Evolutionary conservation across 2,329 filamentous ascomycete species (phyloP).

Genomic region (Cadophora sp.): DNA sequence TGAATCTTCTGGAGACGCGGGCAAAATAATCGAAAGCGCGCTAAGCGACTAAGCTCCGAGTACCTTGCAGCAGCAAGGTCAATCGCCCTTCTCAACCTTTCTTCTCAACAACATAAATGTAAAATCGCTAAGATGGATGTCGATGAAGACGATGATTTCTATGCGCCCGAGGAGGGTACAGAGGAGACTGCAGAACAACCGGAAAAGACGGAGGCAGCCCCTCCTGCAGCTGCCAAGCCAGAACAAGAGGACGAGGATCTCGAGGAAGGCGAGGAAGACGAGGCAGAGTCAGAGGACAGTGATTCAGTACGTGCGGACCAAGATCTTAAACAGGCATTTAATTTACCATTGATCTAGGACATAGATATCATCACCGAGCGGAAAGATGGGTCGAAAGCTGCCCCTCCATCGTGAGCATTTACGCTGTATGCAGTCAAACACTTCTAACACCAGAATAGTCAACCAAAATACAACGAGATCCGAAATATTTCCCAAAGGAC

Average conservation of each 20-base stretch:
- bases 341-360: conserved; percentile 52
- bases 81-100: background rate
- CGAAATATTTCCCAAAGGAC: conserved; percentile 68
- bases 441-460: conserved; percentile 49
- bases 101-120: conserved; percentile 14
- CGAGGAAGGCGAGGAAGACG: conserved; percentile 69
- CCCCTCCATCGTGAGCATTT: conserved; percentile 60
- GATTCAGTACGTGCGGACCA: conserved; percentile 52
- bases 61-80: conserved; percentile 22
- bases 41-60: conserved; percentile 33
- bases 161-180: conserved; percentile 64
- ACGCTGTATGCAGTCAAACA: background rate
- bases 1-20: conserved; percentile 21
- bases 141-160: conserved; percentile 73
- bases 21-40: conserved; percentile 26
- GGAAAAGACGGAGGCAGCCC: conserved; percentile 34
- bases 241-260: conserved; percentile 58
- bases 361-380: conserved; percentile 73
- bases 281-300: conserved; percentile 58
- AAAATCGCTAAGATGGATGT: conserved; percentile 62
- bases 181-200: conserved; percentile 28
- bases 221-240: conserved; percentile 39
- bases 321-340: background rate
- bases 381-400: conserved; percentile 67
- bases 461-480: conserved; percentile 69